Evolutionary conservation across 208 protist genomes (phyloP), one percentile per base, ranked within the genome.

Genomic region (Crithidia brevicula): DNA sequence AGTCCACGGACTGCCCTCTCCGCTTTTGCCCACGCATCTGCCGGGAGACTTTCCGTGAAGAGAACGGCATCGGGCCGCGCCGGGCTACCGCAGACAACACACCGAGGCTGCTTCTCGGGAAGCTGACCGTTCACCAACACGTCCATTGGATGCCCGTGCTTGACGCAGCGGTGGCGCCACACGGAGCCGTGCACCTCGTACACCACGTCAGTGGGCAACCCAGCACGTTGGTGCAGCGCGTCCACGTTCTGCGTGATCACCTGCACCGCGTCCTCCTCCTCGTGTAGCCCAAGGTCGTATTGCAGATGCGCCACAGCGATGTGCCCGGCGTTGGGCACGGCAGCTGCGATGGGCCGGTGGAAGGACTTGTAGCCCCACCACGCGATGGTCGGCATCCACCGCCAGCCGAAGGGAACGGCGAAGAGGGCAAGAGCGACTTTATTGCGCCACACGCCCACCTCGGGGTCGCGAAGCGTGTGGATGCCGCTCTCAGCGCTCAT

Each of bases 221-320:
- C 77, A 2, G 77, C 78, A 27, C 58, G 68, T 46, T 84, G 82
- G 57, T 88, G 82, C 23, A 88, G 66, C 33, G 65, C 69, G 56
- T 88, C 82, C 15, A 88, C 82, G 64, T 88, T 88, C 62, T 88
- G 82, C 50, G 82, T 88, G 25, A 78, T 67, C 5, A 88, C 58
- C 23, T 63, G 50, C n/a, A 78, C 72, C 27, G 74, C 56, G 28
- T 56, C 50, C 16, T 1, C 50, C 31, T 36, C 50, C 9, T 18
- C 50, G 30, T 36, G 3, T 23, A 56, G 15, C 10, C 36, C 4
- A 4, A 56, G 18, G 11, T 4, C 50, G 0, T 31, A 23, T 13
- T 15, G 27, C 42, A 88, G 0, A 6, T 70, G 9, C n/a, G 69
- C 74, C 9, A 84, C 38, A 13, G 70, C 72, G 4, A 23, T 6